Evolutionary conservation across 129 eudicot genomes (phyloP).

Genomic region (Flaveria linearis): DNA sequence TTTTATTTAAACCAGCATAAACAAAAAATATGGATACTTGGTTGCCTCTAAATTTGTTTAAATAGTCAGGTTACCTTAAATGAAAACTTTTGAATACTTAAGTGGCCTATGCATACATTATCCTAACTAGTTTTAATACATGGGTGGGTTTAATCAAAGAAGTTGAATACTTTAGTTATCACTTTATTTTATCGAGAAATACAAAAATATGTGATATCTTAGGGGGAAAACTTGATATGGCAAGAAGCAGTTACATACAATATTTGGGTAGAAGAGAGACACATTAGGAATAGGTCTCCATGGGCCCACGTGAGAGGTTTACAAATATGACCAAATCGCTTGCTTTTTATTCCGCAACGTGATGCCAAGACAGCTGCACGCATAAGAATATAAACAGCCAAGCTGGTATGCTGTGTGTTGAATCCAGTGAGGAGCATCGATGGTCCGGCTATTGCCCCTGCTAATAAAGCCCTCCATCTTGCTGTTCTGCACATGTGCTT

Average conservation of each 20-base stretch:
- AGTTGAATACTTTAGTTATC: not conserved
- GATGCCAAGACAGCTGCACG: conserved; percentile 98
- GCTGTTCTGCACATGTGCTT: conserved; percentile 69
- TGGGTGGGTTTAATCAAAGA: not conserved
- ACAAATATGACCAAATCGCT: conserved; percentile 80
- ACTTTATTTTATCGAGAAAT: not conserved
- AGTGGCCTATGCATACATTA: not conserved
- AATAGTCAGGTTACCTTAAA: not conserved
- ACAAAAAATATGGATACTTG: not conserved
- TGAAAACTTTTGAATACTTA: not conserved
- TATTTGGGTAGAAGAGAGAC: conserved; percentile 91
- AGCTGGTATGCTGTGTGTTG: conserved; percentile 78
- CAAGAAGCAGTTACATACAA: conserved; percentile 50
- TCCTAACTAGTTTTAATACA: not conserved
- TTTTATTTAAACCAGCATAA: not conserved
- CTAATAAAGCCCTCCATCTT: conserved; percentile 94
- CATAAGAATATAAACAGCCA: conserved; percentile 95
- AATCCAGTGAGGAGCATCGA: conserved; percentile 94
- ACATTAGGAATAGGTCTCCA: conserved; percentile 97
- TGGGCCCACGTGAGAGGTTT: conserved; percentile 98
- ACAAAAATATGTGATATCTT: not conserved
- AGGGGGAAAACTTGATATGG: not conserved
- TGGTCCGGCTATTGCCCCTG: conserved; percentile 95
- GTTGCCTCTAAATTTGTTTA: not conserved
- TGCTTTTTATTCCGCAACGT: conserved; percentile 97